A percentile compares a stretch with the other conserved stretches of the same genome.
Conservation (phyloP, 176 grass and related monocot genomes). For the Olyra latifolia region DNA sequence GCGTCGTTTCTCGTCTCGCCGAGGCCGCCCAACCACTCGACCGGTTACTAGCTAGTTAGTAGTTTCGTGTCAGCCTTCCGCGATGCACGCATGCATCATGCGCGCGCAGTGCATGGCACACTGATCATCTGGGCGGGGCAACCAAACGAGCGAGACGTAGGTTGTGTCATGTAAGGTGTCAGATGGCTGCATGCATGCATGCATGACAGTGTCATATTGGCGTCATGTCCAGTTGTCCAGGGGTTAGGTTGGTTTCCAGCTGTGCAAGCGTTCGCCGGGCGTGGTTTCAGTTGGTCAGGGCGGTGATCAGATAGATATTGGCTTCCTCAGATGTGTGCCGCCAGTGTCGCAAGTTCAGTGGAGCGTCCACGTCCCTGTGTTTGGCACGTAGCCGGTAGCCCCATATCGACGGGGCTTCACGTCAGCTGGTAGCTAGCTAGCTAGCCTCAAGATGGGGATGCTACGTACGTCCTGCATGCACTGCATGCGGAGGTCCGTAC, state of each 20-base stretch:
- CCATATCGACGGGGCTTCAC: no score
- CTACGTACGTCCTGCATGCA: no score
- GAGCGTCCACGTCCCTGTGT: constrained; percentile 7
- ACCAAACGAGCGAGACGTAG: background rate
- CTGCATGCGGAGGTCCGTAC: background rate
- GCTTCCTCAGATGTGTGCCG: background rate
- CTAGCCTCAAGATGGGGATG: background rate
- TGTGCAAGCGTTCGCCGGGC: background rate
- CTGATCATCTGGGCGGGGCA: background rate
- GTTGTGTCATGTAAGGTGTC: background rate
- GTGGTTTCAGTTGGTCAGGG: constrained; percentile 10
- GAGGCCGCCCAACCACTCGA: background rate
- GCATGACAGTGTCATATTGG: background rate
- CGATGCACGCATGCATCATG: background rate
- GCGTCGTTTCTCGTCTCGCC: background rate
- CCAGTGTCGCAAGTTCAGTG: background rate
- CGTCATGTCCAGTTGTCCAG: background rate
- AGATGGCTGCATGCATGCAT: no score
- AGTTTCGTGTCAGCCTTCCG: background rate
- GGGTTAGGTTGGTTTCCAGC: background rate
- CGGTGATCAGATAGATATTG: background rate
- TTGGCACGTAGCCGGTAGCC: background rate
- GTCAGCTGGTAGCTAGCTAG: background rate
- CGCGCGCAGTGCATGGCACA: background rate
- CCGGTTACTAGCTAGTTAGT: no score